These are phyloP conservation scores for Pythium coloratum DNA, from an alignment of 352 stramenopile species.

Conservation along the genomic window DNA sequence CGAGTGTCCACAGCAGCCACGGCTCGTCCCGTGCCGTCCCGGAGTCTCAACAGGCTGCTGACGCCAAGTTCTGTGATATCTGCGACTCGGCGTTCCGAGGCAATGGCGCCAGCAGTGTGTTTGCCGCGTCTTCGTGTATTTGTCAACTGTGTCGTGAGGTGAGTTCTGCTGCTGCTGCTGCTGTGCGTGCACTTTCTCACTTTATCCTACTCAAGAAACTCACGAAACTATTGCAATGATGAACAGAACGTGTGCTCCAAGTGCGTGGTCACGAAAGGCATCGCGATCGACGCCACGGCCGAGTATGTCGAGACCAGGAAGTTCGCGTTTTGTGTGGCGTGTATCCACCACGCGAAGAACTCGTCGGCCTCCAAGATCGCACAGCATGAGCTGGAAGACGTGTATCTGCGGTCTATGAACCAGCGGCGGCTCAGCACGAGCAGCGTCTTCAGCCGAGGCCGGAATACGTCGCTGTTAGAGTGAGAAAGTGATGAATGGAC, in stretches of 20 bases:
- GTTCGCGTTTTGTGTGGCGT: conserved; percentile 20
- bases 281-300: conserved; percentile 16
- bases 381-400: conserved; percentile 1
- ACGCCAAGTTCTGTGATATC: conserved; percentile 10
- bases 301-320: background rate
- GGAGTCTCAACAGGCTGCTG: background rate
- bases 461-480: conserved; percentile 6
- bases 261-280: conserved; percentile 12
- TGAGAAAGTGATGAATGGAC: background rate
- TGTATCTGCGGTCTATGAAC: background rate
- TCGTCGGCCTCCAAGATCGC: conserved; percentile 3
- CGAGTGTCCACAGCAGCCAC: background rate
- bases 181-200: background rate
- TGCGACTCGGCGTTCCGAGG: conserved; percentile 9
- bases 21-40: background rate
- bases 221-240: background rate
- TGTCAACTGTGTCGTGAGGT: conserved; percentile 17
- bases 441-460: background rate
- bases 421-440: background rate
- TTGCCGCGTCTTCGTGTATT: background rate
- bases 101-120: background rate
- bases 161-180: background rate
- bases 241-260: conserved; percentile 19
- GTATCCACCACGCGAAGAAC: conserved; percentile 15
- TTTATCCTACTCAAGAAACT: background rate